phyloP scores from a whole-genome alignment of 2,329 filamentous ascomycete species.

The Zymoseptoria ardabiliae region DNA sequence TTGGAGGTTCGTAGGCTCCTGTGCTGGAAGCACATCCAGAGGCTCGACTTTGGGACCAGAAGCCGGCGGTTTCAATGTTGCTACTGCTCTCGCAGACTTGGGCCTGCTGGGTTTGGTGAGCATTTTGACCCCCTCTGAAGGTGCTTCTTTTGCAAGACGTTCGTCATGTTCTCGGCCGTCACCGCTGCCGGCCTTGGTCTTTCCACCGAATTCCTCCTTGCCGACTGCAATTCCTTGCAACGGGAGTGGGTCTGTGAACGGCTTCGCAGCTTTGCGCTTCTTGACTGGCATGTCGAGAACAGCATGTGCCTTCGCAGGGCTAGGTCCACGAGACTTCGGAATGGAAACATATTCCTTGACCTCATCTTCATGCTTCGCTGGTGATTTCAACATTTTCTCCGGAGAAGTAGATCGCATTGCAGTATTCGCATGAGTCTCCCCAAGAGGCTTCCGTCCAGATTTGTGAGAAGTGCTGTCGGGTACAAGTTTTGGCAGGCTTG shows the following conservation, averaged over 20 bases:
- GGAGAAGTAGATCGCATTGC: slow-evolving; percentile 2
- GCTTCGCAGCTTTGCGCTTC: neutral
- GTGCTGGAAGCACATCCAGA: neutral
- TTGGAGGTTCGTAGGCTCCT: neutral
- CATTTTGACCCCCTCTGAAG: no score
- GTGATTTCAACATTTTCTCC: slow-evolving; percentile 4
- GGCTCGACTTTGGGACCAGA: neutral
- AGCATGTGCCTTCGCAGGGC: neutral
- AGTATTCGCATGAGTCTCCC: slow-evolving; percentile 9
- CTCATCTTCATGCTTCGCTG: slow-evolving; percentile 2
- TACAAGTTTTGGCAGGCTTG: neutral
- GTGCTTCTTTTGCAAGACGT: no score
- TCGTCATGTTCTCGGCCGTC: neutral
- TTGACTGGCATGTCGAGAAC: neutral
- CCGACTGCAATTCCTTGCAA: neutral
- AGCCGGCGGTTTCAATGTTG: neutral
- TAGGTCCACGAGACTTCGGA: neutral
- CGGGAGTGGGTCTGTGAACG: neutral
- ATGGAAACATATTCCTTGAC: neutral
- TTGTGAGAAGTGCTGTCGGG: neutral
- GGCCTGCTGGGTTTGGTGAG: no score
- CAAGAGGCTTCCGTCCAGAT: slow-evolving; percentile 1
- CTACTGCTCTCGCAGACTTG: neutral
- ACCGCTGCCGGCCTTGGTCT: neutral
- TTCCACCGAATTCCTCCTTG: neutral